phyloP scores from a whole-genome alignment of 805 yeast genomes.

The Schwanniomyces occidentalis region DNA sequence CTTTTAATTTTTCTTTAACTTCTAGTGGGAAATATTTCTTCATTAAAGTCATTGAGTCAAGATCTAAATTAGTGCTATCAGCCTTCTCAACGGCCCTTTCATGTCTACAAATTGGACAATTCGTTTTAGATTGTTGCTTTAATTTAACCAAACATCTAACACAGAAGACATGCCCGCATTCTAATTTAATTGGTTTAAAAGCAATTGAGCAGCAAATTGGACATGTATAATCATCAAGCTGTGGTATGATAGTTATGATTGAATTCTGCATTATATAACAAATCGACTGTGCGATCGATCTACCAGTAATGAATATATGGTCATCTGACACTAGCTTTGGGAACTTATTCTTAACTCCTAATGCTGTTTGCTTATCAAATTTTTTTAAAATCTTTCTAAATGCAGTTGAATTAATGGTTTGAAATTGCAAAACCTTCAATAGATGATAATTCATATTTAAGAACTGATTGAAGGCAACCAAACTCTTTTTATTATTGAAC shows the following conservation, averaged over 20 bases:
- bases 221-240: conserved; percentile 72
- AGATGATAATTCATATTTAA: conserved; percentile 53
- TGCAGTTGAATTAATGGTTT: conserved; percentile 62
- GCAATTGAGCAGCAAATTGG: conserved; percentile 73
- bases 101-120: conserved; percentile 68
- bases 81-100: conserved; percentile 56
- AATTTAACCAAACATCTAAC: conserved; percentile 69
- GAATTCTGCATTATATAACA: conserved; percentile 57
- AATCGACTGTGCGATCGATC: conserved; percentile 52
- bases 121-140: conserved; percentile 56
- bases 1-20: conserved; percentile 59
- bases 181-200: conserved; percentile 65
- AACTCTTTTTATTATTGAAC: conserved; percentile 49
- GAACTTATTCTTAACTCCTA: conserved; percentile 47
- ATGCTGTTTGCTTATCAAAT: conserved; percentile 69
- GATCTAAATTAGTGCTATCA: conserved; percentile 60
- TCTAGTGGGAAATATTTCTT: conserved; percentile 65
- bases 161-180: conserved; percentile 70
- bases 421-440: conserved; percentile 58
- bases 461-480: conserved; percentile 49
- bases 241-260: conserved; percentile 62
- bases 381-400: conserved; percentile 69
- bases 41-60: conserved; percentile 51
- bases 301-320: conserved; percentile 45
- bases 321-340: conserved; percentile 45